A percentile compares a stretch with the other conserved stretches of the same genome.
Evolutionary conservation across 129 eudicot species (phyloP).

Genomic region (Tagetes patula): DNA sequence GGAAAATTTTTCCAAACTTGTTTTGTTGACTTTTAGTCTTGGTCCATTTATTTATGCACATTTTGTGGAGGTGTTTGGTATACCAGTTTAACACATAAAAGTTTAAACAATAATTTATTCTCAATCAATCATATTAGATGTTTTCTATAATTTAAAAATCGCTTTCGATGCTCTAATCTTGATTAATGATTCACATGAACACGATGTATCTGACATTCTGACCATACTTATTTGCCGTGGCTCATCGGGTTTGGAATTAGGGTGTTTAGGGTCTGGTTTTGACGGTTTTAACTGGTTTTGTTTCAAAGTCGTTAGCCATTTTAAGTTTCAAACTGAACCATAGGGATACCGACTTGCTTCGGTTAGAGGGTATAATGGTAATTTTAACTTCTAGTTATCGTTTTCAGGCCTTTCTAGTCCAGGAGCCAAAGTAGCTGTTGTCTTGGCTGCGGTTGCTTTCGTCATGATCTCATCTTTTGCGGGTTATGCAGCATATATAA

Average conservation of each 20-base stretch:
- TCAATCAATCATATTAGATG: constrained; percentile 14
- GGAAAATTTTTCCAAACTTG: constrained; percentile 9
- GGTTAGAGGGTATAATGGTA: constrained; percentile 25
- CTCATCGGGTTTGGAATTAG: background rate
- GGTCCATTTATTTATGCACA: constrained; percentile 6
- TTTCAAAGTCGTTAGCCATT: no score
- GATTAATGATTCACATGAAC: constrained; percentile 10
- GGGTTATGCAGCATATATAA: constrained; percentile 43
- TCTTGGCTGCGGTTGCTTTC: constrained; percentile 55
- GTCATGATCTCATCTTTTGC: constrained; percentile 54
- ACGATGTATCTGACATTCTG: background rate
- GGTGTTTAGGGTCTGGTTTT: no score
- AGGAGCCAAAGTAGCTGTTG: constrained; percentile 56
- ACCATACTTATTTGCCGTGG: background rate
- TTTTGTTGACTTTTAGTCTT: constrained; percentile 31
- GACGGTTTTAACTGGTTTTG: background rate
- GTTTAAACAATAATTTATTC: background rate
- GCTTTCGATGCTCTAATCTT: constrained; percentile 10
- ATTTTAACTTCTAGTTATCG: constrained; percentile 14
- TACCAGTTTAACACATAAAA: constrained; percentile 21
- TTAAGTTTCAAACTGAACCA: no score
- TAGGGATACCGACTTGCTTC: background rate
- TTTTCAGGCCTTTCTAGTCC: constrained; percentile 46
- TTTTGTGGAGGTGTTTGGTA: constrained; percentile 25
- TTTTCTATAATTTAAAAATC: background rate